Evolutionary conservation across 352 stramenopile genomes (phyloP).

Genomic region (Globisporangium okanoganense): DNA sequence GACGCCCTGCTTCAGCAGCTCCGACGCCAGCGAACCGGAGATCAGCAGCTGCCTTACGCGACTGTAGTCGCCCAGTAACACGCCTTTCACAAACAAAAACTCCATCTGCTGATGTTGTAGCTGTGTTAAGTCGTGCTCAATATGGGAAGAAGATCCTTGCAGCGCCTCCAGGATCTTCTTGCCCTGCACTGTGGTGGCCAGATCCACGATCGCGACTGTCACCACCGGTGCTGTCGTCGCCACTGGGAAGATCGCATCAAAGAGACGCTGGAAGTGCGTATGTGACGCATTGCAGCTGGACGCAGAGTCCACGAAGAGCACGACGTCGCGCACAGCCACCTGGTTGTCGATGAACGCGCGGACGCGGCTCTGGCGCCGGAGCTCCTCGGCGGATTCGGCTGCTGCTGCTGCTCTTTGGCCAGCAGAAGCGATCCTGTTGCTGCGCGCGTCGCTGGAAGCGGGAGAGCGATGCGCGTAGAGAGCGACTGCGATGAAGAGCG

Average conservation of each 20-base stretch:
- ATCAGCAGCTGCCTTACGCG: constrained; percentile 20
- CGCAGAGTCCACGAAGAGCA: constrained; percentile 11
- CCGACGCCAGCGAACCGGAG: constrained; percentile 9
- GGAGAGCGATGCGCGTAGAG: background rate
- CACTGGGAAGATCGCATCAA: background rate
- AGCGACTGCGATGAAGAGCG: constrained; percentile 6
- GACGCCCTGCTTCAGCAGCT: background rate
- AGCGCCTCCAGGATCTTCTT: constrained; percentile 21
- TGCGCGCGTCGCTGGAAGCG: background rate
- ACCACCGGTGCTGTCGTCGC: background rate
- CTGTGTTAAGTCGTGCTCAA: background rate
- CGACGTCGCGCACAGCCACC: constrained; percentile 7
- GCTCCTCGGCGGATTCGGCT: background rate
- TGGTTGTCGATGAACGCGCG: constrained; percentile 8
- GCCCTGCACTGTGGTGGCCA: constrained; percentile 24
- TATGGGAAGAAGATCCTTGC: constrained; percentile 6
- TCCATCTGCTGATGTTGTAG: constrained; percentile 10
- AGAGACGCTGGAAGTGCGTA: constrained; percentile 5
- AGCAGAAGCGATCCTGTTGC: background rate
- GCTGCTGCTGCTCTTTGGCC: background rate
- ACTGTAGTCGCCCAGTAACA: constrained; percentile 16
- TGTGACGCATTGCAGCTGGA: background rate
- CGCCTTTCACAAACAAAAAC: constrained; percentile 26
- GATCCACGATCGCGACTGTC: constrained; percentile 19
- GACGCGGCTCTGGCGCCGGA: background rate